A percentile compares a stretch with the other conserved stretches of the same genome.
phyloP scores from a whole-genome alignment of 1,139 yeast species.

The Geotrichum restrictum region DNA sequence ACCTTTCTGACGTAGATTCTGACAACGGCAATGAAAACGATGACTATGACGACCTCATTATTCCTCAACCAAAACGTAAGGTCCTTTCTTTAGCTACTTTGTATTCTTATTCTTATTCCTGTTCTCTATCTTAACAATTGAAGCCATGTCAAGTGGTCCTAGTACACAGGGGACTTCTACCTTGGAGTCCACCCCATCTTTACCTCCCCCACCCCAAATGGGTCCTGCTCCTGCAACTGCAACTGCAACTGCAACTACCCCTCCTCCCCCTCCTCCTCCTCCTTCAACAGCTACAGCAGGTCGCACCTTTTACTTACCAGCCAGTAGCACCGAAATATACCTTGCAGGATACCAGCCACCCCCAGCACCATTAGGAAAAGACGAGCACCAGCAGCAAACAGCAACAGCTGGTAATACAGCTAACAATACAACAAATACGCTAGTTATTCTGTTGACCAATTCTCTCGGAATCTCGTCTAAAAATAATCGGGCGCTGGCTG shows the following conservation, averaged over 20 bases:
- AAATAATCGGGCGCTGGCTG: slow-evolving; percentile 36
- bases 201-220: too few species aligned
- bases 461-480: slow-evolving; percentile 35
- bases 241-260: too few species aligned
- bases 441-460: slow-evolving; percentile 35
- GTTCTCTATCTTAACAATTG: background rate
- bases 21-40: too few species aligned
- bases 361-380: too few species aligned
- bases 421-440: background rate
- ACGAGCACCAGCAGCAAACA: background rate
- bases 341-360: slow-evolving; percentile 25
- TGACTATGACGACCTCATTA: background rate
- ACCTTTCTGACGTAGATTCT: too few species aligned
- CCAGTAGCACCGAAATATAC: slow-evolving; percentile 30
- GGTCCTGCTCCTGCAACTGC: background rate
- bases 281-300: slow-evolving; percentile 18
- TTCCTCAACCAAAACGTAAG: background rate
- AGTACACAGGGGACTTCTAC: too few species aligned
- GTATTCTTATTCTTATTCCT: background rate
- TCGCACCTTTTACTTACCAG: slow-evolving; percentile 30
- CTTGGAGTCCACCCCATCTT: too few species aligned
- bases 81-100: too few species aligned
- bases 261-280: too few species aligned
- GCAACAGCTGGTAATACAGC: background rate
- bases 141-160: too few species aligned